Base-by-base conservation (phyloP, 805 yeast species). In the Saccharomycopsis oosterbeekiorum region DNA sequence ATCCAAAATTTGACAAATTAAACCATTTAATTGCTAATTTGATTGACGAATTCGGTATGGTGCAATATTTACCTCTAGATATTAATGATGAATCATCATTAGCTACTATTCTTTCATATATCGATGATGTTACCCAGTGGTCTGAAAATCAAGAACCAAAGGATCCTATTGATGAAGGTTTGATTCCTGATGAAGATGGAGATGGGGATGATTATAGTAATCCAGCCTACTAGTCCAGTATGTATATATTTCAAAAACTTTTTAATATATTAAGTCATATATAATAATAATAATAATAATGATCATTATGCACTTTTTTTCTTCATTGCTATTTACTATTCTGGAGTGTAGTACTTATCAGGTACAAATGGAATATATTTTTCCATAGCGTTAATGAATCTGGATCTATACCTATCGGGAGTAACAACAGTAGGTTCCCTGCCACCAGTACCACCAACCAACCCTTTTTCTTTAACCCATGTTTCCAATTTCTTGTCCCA, bases 401-500 rank as follows among this genome's bases (percentile, higher is more conserved):
- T 77, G 61, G 86, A 89, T 67, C 96, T 87, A 72, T 94, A 94
- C 73, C 94, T 99, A 68, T 91, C 84, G 1, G 99, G 99, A 0
- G 99, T 93, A 9, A 94, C 93, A 37, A 94, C 96, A 0, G 99
- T 94, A 0, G 99, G 99, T 66, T 89, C 96, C 68, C 89, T 93
- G 1, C 90, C 89, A 58, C 87, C 87, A 2, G 53, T 47, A 43
- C 90, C 89, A 4, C 91, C 91, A 53, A 93, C 96, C 42, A 94
- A 76, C 1, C 93, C 92, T 68, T 89, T 88, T 61, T 96, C 99
- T 71, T 94, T 94, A 42, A 94, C 99, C 99, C 99, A 94, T 71
- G 96, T 91, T 71, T 94, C 99, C 34, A 94, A 82, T 73, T 92
- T 94, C 73, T 94, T 94, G 69, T 94, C 99, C 99, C 99, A 94